Conservation (phyloP, 2,329 filamentous ascomycete genomes). For the Colletotrichum tanaceti region DNA sequence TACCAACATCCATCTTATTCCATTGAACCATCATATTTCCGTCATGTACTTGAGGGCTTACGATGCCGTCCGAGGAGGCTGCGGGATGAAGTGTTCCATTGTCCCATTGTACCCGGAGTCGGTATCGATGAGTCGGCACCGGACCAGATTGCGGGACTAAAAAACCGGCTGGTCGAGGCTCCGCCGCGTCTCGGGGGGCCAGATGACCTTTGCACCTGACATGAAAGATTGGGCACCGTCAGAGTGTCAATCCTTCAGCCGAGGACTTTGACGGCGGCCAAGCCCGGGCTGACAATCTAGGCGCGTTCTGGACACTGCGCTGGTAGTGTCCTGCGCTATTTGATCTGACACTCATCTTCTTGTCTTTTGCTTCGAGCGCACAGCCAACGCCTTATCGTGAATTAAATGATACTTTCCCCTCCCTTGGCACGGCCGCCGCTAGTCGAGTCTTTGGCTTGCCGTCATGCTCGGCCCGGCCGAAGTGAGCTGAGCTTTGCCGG, state of each 20-base stretch:
- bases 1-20: constrained; percentile 27
- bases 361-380: too few species aligned
- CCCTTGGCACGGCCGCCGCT: not conserved
- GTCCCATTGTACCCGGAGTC: not conserved
- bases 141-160: not conserved
- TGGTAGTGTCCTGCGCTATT: not conserved
- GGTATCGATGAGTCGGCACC: not conserved
- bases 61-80: not conserved
- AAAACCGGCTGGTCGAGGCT: too few species aligned
- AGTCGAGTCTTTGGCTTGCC: not conserved
- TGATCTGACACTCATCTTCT: not conserved
- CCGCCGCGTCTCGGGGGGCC: too few species aligned
- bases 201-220: not conserved
- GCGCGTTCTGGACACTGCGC: not conserved
- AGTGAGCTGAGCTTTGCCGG: not conserved
- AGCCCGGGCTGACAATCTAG: not conserved
- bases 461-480: not conserved
- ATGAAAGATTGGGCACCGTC: not conserved
- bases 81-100: not conserved
- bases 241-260: not conserved
- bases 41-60: not conserved
- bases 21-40: not conserved
- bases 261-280: not conserved
- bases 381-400: not conserved
- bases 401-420: not conserved